Evolutionary conservation across 2,329 filamentous ascomycete species (phyloP).

Genomic region (Tolypocladium tundrense): DNA sequence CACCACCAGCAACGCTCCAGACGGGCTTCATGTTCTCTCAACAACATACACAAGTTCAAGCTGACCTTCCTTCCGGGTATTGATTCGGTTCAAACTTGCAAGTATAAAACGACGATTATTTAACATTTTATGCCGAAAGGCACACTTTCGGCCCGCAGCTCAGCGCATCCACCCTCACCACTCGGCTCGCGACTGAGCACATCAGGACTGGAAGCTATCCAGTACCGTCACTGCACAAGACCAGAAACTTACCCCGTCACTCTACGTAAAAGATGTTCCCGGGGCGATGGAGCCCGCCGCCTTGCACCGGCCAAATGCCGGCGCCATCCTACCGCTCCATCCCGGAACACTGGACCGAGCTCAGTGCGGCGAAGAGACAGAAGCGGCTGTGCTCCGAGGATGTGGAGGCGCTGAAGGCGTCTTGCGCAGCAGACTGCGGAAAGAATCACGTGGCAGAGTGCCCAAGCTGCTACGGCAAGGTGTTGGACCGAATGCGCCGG

Average conservation of each 20-base stretch:
- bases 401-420: slow-evolving; percentile 28
- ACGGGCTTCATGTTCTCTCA: background rate
- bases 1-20: background rate
- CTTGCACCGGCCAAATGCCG: slow-evolving; percentile 10
- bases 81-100: no score
- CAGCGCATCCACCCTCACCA: background rate
- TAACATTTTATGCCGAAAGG: background rate
- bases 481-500: slow-evolving; percentile 33
- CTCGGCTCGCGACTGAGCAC: background rate
- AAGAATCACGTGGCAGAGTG: slow-evolving; percentile 35
- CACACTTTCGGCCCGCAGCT: background rate
- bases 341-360: slow-evolving; percentile 29
- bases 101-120: background rate
- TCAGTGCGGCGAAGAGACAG: slow-evolving; percentile 20
- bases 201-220: background rate
- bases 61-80: background rate
- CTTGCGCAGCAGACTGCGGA: slow-evolving; percentile 32
- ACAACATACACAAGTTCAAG: background rate
- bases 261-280: background rate
- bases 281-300: background rate
- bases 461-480: slow-evolving; percentile 34
- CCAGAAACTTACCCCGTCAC: background rate
- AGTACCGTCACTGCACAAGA: background rate
- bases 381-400: slow-evolving; percentile 27
- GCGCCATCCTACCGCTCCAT: slow-evolving; percentile 15